phyloP scores from a whole-genome alignment of 306 rosid genomes.

The Canavalia gladiata region DNA sequence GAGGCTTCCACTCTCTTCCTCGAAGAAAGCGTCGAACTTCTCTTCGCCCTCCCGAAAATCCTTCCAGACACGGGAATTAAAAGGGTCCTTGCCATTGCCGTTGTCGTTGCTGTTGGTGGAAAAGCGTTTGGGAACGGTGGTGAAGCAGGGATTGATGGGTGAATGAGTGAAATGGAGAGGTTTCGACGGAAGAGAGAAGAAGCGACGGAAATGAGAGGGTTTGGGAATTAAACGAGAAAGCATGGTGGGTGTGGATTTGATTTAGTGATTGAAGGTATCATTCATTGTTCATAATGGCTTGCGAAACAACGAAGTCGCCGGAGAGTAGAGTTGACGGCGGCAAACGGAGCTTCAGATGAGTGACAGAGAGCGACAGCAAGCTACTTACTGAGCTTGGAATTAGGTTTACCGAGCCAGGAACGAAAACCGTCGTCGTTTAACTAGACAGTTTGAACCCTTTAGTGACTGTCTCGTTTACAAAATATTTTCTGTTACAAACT shows the following conservation, averaged over 20 bases:
- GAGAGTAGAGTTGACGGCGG: constrained; percentile 23
- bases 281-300: background rate
- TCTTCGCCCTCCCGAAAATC: constrained; percentile 57
- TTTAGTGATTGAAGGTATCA: constrained; percentile 14
- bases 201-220: constrained; percentile 66
- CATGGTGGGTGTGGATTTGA: constrained; percentile 51
- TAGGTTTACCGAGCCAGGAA: constrained; percentile 30
- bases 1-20: constrained; percentile 45
- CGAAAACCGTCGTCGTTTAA: background rate
- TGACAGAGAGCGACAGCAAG: background rate
- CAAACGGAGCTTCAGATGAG: constrained; percentile 22
- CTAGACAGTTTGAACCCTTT: no score
- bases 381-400: background rate
- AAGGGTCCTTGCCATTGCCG: constrained; percentile 48
- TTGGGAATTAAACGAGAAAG: constrained; percentile 86
- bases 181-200: constrained; percentile 47
- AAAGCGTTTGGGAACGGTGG: constrained; percentile 53
- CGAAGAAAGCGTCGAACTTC: constrained; percentile 61
- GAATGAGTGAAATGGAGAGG: constrained; percentile 38
- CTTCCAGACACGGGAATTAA: constrained; percentile 55
- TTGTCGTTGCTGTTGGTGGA: constrained; percentile 50
- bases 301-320: background rate
- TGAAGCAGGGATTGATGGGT: constrained; percentile 33
- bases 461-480: no score
- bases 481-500: no score